Evolutionary conservation across 148 eudicot species (phyloP).

Genomic region (Amaranthus cruentus): DNA sequence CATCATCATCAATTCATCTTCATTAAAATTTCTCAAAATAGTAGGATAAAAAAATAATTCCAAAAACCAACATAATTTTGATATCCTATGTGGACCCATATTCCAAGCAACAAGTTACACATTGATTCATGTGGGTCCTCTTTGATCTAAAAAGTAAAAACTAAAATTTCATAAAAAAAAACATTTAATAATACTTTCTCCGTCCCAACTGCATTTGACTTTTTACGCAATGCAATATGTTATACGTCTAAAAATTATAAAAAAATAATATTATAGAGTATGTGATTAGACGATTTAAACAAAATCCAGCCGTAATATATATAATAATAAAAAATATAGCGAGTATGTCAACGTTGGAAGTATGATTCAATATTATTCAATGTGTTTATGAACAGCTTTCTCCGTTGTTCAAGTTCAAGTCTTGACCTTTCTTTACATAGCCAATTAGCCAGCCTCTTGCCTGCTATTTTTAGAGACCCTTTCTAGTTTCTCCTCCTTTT

Average conservation of each 20-base stretch:
- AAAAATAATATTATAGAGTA: background rate
- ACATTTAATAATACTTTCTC: no score
- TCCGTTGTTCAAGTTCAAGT: slow-evolving; percentile 15
- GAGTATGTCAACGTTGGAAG: no score
- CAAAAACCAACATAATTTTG: no score
- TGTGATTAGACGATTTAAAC: background rate
- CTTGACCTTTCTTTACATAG: slow-evolving; percentile 25
- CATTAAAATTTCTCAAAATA: no score
- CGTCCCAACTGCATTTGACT: background rate
- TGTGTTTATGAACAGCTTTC: background rate
- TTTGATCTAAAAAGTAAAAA: background rate
- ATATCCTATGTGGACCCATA: no score
- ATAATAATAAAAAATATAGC: no score
- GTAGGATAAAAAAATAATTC: no score
- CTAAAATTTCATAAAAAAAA: no score
- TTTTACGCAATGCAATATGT: no score
- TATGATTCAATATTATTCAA: no score
- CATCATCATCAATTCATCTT: no score
- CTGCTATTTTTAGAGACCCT: slow-evolving; percentile 24
- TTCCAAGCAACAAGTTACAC: background rate
- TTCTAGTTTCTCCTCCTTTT: background rate
- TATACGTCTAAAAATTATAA: background rate
- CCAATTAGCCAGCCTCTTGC: background rate
- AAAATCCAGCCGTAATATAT: background rate
- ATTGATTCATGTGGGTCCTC: slow-evolving; percentile 23